Base-by-base conservation (phyloP, 495 filamentous ascomycete species). In the Penicillium robsamsonii region DNA sequence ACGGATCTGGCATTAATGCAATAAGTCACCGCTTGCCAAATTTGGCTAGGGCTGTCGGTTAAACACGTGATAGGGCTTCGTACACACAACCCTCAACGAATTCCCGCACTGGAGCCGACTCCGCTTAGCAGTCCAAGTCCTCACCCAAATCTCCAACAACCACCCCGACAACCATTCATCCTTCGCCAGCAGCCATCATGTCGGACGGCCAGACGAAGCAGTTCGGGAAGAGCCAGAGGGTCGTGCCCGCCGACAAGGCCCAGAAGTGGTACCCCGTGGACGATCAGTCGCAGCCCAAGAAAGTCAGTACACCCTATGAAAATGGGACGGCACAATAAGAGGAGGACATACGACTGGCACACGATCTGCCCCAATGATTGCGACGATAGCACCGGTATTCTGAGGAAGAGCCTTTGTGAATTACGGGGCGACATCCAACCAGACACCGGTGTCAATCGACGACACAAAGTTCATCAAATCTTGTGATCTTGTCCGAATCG, bases 201-300 rank as follows among this genome's bases (percentile, higher is more conserved):
- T 88, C 87, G 84, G 81, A 78, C 71, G 71, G 72, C 73, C 74
- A 86, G 80, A 90, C 89, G 79, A 96, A 96, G 89, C 90, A 86
- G 81, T 96, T 96, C 84, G 92, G 90, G 81, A 96, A 96, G 86
- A 89, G 90, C 79, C 89, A 91, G 80, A 87, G 94, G 80, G 82
- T 86, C 75, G 84, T 98, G 73, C 77, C 82, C 71, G 81, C 85
- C 68, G 84, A 94, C 77, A 96, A 95, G 89, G 94, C 93, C 71
- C 84, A 87, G 85, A 99, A 97, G 81, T 99, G 93, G 90, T 99
- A 99, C 79, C 95, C 95, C 75, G 89, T 92, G 69, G 91, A 96
- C 74, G 94, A 97, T 78, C 88, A 93, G 73, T 71, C 82, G 71
- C 81, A 89, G 81, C 87, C 88, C 59, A 96, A 90, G 84, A 94